Evolutionary conservation across 2,329 filamentous ascomycete species (phyloP).

Genomic region (Daldinia eschscholtzii): DNA sequence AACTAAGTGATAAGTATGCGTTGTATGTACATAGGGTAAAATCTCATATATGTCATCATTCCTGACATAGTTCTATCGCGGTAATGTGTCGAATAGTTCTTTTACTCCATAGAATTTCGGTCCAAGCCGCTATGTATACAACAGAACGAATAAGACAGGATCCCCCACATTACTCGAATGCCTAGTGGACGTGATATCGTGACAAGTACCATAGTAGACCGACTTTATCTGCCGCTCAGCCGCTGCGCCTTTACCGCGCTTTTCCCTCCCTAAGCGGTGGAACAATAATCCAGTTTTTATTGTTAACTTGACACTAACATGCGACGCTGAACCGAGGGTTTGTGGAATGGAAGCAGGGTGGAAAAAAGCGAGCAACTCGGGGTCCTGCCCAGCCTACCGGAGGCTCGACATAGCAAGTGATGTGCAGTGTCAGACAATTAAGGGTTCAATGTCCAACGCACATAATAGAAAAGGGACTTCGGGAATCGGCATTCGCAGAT

Average conservation of each 20-base stretch:
- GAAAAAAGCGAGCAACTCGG: conserved; percentile 31
- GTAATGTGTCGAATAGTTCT: conserved; percentile 12
- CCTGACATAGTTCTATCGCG: background rate
- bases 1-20: background rate
- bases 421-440: conserved; percentile 30
- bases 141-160: conserved; percentile 10
- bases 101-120: conserved; percentile 20
- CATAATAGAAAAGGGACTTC: conserved; percentile 7
- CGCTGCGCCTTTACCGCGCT: conserved; percentile 1
- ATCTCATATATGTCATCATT: conserved; percentile 14
- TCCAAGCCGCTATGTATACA: conserved; percentile 14
- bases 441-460: conserved; percentile 6
- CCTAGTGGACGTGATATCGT: conserved; percentile 18
- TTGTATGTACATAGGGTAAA: background rate
- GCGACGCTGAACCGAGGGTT: conserved; percentile 21
- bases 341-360: conserved; percentile 23
- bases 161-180: conserved; percentile 8
- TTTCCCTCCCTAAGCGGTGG: conserved; percentile 17
- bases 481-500: conserved; percentile 38
- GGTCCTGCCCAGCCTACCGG: conserved; percentile 34
- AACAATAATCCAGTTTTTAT: conserved; percentile 30
- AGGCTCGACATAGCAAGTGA: conserved; percentile 40
- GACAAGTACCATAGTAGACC: conserved; percentile 15
- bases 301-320: conserved; percentile 17
- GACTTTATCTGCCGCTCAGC: background rate